Percentiles rank a stretch among this genome's conserved stretches.
These are phyloP conservation scores for Chloranthus sessilifolius DNA, from an alignment of 164 flowering plant genomes.

Conservation along the genomic window DNA sequence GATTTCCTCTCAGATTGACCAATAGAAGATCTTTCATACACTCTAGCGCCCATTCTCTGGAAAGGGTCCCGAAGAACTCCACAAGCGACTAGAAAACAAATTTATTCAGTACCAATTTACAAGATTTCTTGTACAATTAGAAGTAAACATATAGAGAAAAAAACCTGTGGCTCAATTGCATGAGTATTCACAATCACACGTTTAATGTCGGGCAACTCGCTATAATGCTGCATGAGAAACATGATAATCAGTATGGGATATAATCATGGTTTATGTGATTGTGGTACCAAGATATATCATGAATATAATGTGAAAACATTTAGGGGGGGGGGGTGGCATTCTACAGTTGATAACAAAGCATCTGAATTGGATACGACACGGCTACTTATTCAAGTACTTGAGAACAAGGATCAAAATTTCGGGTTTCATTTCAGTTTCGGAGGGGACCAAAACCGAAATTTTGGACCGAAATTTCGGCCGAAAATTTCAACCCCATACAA, in stretches of 20 bases:
- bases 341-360: too few relatives aligned
- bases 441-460: too few relatives aligned
- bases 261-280: neutral
- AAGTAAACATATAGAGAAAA: neutral
- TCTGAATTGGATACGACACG: too few relatives aligned
- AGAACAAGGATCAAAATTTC: too few relatives aligned
- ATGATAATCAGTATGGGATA: conserved; percentile 1
- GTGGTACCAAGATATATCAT: too few relatives aligned
- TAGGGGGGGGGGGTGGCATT: too few relatives aligned
- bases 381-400: too few relatives aligned
- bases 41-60: conserved; percentile 97
- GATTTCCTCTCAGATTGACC: conserved; percentile 93
- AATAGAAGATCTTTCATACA: conserved; percentile 98
- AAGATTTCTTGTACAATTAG: neutral
- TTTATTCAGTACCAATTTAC: conserved; percentile 14
- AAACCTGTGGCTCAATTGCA: conserved; percentile 99
- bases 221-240: conserved; percentile 71
- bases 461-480: too few relatives aligned
- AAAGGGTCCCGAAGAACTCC: conserved; percentile 98
- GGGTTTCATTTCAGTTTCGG: too few relatives aligned
- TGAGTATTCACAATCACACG: conserved; percentile 99
- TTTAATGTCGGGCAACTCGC: conserved; percentile 91
- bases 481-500: too few relatives aligned
- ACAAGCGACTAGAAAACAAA: conserved; percentile 73
- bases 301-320: too few relatives aligned